phyloP scores from a whole-genome alignment of 768 basidiomycete species.

The Tylopilus intermedius region DNA sequence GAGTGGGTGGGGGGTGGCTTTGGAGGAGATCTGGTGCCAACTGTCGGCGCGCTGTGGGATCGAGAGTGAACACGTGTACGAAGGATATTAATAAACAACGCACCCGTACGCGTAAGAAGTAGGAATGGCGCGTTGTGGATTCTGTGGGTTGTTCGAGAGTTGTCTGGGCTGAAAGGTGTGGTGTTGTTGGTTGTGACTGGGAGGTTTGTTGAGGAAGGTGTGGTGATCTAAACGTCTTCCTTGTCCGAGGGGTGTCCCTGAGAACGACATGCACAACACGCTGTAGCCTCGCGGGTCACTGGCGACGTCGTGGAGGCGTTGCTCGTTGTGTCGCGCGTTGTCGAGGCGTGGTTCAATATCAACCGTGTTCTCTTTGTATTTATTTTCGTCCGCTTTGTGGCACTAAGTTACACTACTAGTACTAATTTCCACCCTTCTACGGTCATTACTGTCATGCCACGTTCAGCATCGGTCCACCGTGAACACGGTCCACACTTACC shows the following conservation, averaged over 20 bases:
- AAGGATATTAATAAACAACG: conserved; percentile 17
- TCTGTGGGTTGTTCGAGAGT: conserved; percentile 22
- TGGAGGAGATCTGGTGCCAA: conserved; percentile 55
- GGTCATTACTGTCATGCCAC: conserved; percentile 17
- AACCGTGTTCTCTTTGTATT: conserved; percentile 25
- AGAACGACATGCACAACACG: conserved; percentile 71
- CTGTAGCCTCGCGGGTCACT: conserved; percentile 10
- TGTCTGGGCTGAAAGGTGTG: conserved; percentile 25
- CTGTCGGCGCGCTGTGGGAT: conserved; percentile 48
- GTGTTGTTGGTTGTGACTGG: conserved; percentile 32
- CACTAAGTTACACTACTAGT: conserved; percentile 20
- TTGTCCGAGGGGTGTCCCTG: conserved; percentile 77
- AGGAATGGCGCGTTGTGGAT: conserved; percentile 41
- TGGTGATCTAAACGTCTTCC: conserved; percentile 81
- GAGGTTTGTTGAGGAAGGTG: conserved; percentile 64
- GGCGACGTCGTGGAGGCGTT: background rate
- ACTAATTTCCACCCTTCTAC: conserved; percentile 7
- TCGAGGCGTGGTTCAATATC: conserved; percentile 7
- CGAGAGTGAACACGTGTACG: conserved; percentile 7
- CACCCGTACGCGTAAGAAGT: conserved; percentile 72
- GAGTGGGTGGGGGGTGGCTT: conserved; percentile 36
- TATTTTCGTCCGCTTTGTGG: conserved; percentile 1
- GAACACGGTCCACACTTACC: conserved; percentile 53
- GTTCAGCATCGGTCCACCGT: background rate
- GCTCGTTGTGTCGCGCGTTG: conserved; percentile 13